Evolutionary conservation across 768 basidiomycete species (phyloP).

Genomic region (Tremella mesenterica): DNA sequence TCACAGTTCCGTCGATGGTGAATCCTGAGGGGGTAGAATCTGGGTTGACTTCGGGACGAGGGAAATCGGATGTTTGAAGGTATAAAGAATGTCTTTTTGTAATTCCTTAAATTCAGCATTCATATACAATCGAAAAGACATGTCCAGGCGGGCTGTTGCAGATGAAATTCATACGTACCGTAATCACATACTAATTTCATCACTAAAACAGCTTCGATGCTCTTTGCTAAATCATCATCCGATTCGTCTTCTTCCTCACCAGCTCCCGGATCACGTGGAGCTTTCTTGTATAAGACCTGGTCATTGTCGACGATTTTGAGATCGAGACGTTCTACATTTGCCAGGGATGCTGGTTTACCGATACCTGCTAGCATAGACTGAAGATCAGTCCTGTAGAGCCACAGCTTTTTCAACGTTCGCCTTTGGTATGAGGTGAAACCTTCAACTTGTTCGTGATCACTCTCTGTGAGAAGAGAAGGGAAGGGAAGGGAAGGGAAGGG

Average conservation of each 20-base stretch:
- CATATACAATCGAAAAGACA: not conserved
- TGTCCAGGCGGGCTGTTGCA: no score
- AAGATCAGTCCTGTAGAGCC: no score
- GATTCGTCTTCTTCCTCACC: conserved; percentile 12
- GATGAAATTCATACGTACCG: conserved; percentile 13
- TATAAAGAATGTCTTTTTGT: conserved; percentile 42
- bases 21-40: conserved; percentile 33
- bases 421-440: no score
- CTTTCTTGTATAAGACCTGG: not conserved
- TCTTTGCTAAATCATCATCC: conserved; percentile 17
- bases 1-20: conserved; percentile 26
- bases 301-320: conserved; percentile 28
- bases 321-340: conserved; percentile 33
- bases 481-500: no score
- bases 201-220: conserved; percentile 23
- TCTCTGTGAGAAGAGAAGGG: no score
- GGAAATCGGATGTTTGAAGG: conserved; percentile 32
- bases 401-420: no score
- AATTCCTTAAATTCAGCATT: conserved; percentile 29
- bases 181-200: conserved; percentile 42
- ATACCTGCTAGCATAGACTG: conserved; percentile 40
- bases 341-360: conserved; percentile 23
- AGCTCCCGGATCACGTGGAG: not conserved
- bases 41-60: conserved; percentile 38
- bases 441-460: no score